Percentiles rank a stretch among this genome's conserved stretches.
These are phyloP conservation scores for Mycena capillaripes DNA, from an alignment of 768 basidiomycete genomes.

Conservation along the genomic window DNA sequence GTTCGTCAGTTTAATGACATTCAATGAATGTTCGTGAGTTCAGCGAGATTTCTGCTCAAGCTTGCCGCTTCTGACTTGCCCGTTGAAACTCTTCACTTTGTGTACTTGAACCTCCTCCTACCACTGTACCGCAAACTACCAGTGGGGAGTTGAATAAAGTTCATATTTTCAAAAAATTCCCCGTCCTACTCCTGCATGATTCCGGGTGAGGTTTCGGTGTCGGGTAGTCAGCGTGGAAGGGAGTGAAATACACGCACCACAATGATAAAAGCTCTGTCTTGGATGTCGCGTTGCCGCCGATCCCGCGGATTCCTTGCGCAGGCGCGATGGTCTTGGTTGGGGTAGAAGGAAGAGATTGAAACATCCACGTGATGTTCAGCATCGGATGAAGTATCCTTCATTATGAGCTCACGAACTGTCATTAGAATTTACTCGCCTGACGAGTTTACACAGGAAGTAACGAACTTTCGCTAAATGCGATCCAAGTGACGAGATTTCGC, in stretches of 20 bases:
- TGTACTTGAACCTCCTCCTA: constrained; percentile 2
- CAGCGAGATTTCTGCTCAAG: too few relatives aligned
- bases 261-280: too few relatives aligned
- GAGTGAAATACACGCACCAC: too few relatives aligned
- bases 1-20: too few relatives aligned
- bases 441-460: background rate
- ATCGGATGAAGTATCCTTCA: background rate
- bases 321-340: too few relatives aligned
- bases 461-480: too few relatives aligned
- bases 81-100: background rate
- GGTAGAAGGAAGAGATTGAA: too few relatives aligned
- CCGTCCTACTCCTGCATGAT: background rate
- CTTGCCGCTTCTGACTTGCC: background rate
- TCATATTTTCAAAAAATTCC: background rate
- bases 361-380: background rate
- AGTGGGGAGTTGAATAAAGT: background rate
- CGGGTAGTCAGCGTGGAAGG: too few relatives aligned
- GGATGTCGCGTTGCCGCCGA: too few relatives aligned
- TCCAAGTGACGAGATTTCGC: too few relatives aligned
- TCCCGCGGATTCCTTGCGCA: too few relatives aligned
- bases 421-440: background rate
- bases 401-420: background rate
- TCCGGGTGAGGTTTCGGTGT: background rate
- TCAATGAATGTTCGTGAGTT: too few relatives aligned
- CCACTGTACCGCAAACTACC: constrained; percentile 2